phyloP scores from a whole-genome alignment of 208 protist genomes.

The Acanthamoeba pearcei region DNA sequence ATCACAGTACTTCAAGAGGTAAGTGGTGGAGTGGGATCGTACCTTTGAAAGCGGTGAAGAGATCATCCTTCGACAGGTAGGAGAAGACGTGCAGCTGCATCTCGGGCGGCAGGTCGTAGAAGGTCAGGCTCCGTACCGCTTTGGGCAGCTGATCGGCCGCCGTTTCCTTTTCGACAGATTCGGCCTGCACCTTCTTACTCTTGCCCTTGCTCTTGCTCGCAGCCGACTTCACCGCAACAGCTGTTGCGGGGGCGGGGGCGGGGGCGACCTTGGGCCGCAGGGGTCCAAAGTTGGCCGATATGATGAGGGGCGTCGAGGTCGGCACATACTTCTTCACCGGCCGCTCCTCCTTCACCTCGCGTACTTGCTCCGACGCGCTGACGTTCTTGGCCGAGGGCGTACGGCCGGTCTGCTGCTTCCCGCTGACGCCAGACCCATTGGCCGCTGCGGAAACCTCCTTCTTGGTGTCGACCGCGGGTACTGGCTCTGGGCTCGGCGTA shows the following conservation, averaged over 20 bases:
- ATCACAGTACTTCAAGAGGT: too few species aligned
- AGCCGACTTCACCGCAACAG: too few species aligned
- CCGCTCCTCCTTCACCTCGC: neutral
- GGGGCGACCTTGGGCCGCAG: neutral
- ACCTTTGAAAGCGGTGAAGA: constrained; percentile 1
- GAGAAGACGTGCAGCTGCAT: constrained; percentile 42
- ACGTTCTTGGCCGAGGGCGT: too few species aligned
- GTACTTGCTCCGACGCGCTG: neutral
- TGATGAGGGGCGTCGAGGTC: neutral
- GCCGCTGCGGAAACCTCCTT: neutral
- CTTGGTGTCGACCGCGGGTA: neutral
- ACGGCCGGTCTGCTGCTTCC: neutral
- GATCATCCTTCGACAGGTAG: constrained; percentile 3
- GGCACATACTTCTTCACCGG: constrained; percentile 21
- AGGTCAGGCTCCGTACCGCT: neutral
- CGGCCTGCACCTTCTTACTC: neutral
- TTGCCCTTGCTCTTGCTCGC: neutral
- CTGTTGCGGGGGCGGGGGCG: neutral
- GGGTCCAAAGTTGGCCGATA: constrained; percentile 23
- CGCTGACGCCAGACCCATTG: too few species aligned
- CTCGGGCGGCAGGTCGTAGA: neutral
- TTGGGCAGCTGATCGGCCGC: neutral
- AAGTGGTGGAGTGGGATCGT: neutral
- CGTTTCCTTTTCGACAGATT: neutral
- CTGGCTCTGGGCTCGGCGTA: neutral